These are phyloP conservation scores for Chytridium lagenaria DNA, from an alignment of 371 early-diverging fungal species.

Conservation along the genomic window DNA sequence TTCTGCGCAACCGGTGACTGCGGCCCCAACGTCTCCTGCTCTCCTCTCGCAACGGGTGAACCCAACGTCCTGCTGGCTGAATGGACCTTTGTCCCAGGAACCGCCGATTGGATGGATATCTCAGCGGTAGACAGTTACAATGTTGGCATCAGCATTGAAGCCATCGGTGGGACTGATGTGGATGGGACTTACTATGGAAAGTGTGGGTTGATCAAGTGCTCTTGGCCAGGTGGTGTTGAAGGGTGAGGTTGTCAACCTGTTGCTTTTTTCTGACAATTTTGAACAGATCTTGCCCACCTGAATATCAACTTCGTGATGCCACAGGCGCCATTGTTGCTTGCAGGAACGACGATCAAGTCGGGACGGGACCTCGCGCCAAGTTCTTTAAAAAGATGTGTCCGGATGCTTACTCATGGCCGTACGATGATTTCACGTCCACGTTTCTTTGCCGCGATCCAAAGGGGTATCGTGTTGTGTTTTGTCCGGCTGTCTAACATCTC, in stretches of 20 bases:
- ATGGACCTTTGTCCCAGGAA: conserved; percentile 9
- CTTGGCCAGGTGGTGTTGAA: background rate
- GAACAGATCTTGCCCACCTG: background rate
- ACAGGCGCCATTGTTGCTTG: background rate
- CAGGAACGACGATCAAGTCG: background rate
- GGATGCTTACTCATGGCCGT: conserved; percentile 15
- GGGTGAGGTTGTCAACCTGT: conserved; percentile 7
- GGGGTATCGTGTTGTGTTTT: background rate
- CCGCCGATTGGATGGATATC: background rate
- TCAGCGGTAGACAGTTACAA: conserved; percentile 1
- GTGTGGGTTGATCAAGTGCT: background rate
- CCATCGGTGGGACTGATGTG: background rate
- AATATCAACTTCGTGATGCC: background rate
- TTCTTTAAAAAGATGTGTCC: conserved; percentile 8
- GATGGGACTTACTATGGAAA: background rate
- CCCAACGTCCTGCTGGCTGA: conserved; percentile 12
- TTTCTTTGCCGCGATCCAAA: background rate
- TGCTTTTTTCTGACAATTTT: background rate
- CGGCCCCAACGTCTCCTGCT: background rate
- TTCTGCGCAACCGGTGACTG: conserved; percentile 12
- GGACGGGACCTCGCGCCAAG: too few species aligned
- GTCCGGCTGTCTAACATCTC: too few species aligned
- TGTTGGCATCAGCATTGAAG: conserved; percentile 7
- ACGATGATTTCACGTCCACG: conserved; percentile 8
- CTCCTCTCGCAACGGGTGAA: background rate